Conservation (phyloP, 2,329 filamentous ascomycete genomes). For the Nemania serpens region DNA sequence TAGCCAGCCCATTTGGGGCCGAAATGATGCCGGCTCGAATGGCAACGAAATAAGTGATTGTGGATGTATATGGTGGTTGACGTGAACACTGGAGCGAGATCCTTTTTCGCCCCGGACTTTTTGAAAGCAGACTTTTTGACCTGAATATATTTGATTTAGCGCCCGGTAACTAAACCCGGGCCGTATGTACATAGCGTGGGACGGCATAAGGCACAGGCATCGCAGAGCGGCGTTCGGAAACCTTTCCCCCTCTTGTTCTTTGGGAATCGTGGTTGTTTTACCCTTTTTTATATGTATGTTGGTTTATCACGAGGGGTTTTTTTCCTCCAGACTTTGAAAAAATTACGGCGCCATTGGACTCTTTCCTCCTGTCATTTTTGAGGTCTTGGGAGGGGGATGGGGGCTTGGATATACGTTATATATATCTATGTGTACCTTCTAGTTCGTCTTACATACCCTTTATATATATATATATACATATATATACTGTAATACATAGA, state of each 20-base stretch:
- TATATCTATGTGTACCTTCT: too few species aligned
- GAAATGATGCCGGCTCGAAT: constrained; percentile 17
- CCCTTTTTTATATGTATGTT: too few species aligned
- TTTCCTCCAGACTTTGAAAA: too few species aligned
- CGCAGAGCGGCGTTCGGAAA: constrained; percentile 22
- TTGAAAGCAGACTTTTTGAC: background rate
- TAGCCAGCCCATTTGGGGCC: constrained; percentile 4
- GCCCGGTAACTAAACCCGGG: constrained; percentile 1
- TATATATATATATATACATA: background rate
- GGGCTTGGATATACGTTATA: too few species aligned
- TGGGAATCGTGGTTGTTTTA: background rate
- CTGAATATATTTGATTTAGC: constrained; percentile 9
- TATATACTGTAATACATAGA: background rate
- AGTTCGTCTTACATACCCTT: too few species aligned
- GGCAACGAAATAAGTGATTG: constrained; percentile 53
- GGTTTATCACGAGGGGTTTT: too few species aligned
- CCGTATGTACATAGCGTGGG: constrained; percentile 26
- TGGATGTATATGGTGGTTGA: constrained; percentile 59
- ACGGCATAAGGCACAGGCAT: constrained; percentile 18
- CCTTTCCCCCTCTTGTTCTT: background rate
- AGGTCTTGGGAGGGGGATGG: too few species aligned
- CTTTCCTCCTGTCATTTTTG: too few species aligned
- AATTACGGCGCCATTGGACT: too few species aligned
- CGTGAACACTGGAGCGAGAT: constrained; percentile 39
- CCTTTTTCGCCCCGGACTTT: background rate